Percentiles rank a stretch among this genome's conserved stretches.
phyloP scores from a whole-genome alignment of 495 filamentous ascomycete species.

The Talaromyces trachyspermus region DNA sequence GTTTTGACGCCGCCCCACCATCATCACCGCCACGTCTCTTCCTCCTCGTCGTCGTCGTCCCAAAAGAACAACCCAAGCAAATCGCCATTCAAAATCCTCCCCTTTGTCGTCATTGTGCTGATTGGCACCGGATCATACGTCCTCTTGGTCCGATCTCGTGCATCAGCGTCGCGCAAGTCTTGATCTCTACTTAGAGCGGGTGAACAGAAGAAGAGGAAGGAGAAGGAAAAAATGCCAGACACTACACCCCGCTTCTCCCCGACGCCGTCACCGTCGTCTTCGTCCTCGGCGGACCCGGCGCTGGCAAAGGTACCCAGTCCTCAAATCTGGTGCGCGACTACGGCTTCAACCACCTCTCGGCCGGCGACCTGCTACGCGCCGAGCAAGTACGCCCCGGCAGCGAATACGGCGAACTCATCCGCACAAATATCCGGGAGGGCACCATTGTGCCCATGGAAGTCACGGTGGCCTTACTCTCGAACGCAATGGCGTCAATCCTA shows the following conservation, averaged over 20 bases:
- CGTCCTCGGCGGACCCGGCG: constrained; percentile 49
- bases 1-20: background rate
- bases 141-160: constrained; percentile 53
- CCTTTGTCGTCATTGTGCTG: constrained; percentile 53
- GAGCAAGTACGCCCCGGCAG: constrained; percentile 81
- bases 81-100: constrained; percentile 55
- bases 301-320: constrained; percentile 68
- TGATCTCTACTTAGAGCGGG: constrained; percentile 3
- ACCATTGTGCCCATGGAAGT: constrained; percentile 98
- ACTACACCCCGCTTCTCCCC: constrained; percentile 70
- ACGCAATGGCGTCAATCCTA: constrained; percentile 74
- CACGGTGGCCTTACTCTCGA: constrained; percentile 86
- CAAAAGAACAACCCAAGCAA: constrained; percentile 24
- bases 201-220: too few species aligned
- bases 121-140: constrained; percentile 53
- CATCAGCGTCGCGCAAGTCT: constrained; percentile 22
- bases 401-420: constrained; percentile 86
- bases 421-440: constrained; percentile 81
- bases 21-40: constrained; percentile 9
- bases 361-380: constrained; percentile 87
- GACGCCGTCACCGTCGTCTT: constrained; percentile 74
- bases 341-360: constrained; percentile 85
- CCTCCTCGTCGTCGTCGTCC: constrained; percentile 16
- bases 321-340: constrained; percentile 81
- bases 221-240: constrained; percentile 22